These are phyloP conservation scores for Solanum okadae DNA, from an alignment of 257 asterid genomes.

Conservation along the genomic window DNA sequence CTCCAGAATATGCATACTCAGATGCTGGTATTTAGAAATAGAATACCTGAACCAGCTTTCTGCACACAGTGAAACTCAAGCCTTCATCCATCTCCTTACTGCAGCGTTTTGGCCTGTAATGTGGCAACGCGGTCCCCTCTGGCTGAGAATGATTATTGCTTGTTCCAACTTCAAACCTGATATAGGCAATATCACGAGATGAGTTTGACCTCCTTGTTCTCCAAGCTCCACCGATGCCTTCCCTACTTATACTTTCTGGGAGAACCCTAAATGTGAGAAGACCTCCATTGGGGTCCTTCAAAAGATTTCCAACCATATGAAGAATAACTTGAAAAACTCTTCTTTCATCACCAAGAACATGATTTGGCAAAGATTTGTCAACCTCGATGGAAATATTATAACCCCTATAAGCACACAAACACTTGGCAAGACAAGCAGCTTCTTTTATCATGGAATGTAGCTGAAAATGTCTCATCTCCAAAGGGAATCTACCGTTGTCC, in stretches of 20 bases:
- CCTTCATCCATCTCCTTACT: constrained; percentile 50
- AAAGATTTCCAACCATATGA: constrained; percentile 79
- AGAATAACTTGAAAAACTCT: constrained; percentile 77
- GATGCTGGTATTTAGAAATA: neutral
- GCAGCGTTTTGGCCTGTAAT: constrained; percentile 23
- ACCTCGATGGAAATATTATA: constrained; percentile 50
- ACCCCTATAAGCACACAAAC: constrained; percentile 63
- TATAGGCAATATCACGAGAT: constrained; percentile 48
- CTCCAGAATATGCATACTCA: neutral
- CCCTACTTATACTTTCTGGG: constrained; percentile 18
- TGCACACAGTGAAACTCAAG: constrained; percentile 81
- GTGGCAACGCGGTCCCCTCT: constrained; percentile 3
- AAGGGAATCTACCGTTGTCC: constrained; percentile 53
- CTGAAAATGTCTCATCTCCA: constrained; percentile 59
- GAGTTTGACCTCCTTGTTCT: constrained; percentile 58
- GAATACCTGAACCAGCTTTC: constrained; percentile 80
- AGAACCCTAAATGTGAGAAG: constrained; percentile 43
- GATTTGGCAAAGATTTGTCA: constrained; percentile 64
- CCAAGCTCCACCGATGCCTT: constrained; percentile 51
- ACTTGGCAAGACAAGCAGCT: constrained; percentile 83
- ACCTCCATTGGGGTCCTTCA: constrained; percentile 54
- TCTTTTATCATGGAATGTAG: constrained; percentile 68
- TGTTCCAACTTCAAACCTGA: constrained; percentile 60
- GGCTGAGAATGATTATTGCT: constrained; percentile 22
- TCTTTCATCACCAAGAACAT: constrained; percentile 84